Percentiles rank a stretch among this genome's conserved stretches.
Evolutionary conservation across 306 rosid species (phyloP).

Genomic region (Medicago arabica): DNA sequence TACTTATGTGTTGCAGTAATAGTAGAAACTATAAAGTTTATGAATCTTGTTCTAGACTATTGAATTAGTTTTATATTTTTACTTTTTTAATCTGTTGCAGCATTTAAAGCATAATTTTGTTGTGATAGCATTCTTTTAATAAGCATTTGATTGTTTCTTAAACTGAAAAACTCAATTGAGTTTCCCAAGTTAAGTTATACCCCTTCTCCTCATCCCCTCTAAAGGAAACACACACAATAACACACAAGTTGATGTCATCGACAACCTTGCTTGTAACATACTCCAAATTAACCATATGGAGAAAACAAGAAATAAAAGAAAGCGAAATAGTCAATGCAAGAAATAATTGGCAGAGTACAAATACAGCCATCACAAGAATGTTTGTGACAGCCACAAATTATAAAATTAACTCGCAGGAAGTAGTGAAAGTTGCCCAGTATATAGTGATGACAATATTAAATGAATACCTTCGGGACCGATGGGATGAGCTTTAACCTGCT

Average conservation of each 20-base stretch:
- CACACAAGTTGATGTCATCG: neutral
- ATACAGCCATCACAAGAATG: slow-evolving; percentile 5
- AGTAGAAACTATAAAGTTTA: neutral
- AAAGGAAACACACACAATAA: neutral
- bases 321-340: neutral
- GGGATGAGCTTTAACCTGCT: slow-evolving; percentile 98
- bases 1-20: neutral
- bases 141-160: neutral
- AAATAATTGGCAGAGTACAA: neutral
- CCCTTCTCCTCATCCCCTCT: neutral
- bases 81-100: neutral
- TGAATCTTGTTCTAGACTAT: neutral
- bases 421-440: slow-evolving; percentile 22
- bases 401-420: slow-evolving; percentile 23
- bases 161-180: neutral
- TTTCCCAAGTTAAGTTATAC: neutral
- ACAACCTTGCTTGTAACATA: neutral
- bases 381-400: neutral
- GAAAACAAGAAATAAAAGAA: neutral
- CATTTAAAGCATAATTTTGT: neutral
- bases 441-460: slow-evolving; percentile 38
- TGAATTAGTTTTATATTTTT: neutral
- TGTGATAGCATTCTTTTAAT: neutral
- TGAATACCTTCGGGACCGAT: slow-evolving; percentile 92
- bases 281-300: neutral